Conservation (phyloP, 768 basidiomycete genomes). For the Mycena venus region DNA sequence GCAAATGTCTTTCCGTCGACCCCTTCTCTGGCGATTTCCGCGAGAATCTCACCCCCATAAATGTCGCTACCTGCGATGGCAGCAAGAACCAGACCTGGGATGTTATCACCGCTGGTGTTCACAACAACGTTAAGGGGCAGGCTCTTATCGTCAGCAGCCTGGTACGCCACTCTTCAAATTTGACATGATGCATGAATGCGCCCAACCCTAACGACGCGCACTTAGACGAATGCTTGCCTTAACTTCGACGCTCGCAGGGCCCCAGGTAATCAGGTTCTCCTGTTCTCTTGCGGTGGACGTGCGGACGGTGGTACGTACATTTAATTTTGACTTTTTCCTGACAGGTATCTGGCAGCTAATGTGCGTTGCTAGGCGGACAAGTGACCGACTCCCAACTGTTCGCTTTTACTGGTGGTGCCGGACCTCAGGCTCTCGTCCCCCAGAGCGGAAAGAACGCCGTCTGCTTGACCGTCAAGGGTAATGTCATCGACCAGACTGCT, state of each 20-base stretch:
- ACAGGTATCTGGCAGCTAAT: background rate
- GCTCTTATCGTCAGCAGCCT: conserved; percentile 39
- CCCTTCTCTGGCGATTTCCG: conserved; percentile 39
- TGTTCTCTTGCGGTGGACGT: conserved; percentile 43
- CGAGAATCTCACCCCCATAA: conserved; percentile 39
- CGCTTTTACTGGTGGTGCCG: conserved; percentile 33
- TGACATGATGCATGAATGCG: too few relatives aligned
- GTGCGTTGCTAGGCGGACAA: conserved; percentile 13
- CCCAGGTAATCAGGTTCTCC: conserved; percentile 39
- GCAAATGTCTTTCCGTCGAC: conserved; percentile 40
- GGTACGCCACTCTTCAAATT: conserved; percentile 24
- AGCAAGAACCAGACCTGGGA: conserved; percentile 39
- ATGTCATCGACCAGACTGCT: conserved; percentile 33
- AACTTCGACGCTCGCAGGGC: conserved; percentile 36
- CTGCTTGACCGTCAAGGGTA: conserved; percentile 32
- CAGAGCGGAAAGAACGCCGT: conserved; percentile 30
- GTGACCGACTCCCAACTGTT: conserved; percentile 40
- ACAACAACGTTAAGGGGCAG: conserved; percentile 36
- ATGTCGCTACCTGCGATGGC: conserved; percentile 34
- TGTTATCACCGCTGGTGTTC: conserved; percentile 37
- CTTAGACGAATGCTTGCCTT: conserved; percentile 39
- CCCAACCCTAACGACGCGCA: too few relatives aligned
- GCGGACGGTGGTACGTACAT: conserved; percentile 39
- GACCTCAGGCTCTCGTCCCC: conserved; percentile 32
- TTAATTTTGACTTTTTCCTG: background rate